Evolutionary conservation across 768 basidiomycete species (phyloP).

Genomic region (Tricholoma saponaceum): DNA sequence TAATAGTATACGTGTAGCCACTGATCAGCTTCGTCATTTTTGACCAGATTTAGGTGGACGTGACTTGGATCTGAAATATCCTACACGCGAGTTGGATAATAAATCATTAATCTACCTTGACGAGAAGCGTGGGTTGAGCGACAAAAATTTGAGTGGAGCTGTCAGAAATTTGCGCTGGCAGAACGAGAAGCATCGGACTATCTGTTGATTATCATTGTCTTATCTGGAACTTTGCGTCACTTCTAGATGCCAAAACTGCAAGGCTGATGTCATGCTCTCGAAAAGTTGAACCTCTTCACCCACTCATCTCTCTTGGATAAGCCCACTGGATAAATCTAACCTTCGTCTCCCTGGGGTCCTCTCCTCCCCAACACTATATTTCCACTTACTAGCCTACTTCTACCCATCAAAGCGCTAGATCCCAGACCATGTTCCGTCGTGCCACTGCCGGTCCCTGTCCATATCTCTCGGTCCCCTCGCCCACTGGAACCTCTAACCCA

Average conservation of each 20-base stretch:
- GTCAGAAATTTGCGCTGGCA: no score
- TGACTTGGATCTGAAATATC: no score
- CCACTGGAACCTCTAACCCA: conserved; percentile 82
- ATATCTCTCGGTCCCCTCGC: conserved; percentile 21
- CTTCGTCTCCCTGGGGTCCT: conserved; percentile 43
- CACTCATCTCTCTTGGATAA: conserved; percentile 42
- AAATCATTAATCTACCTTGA: no score
- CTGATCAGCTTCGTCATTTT: no score
- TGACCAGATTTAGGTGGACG: no score
- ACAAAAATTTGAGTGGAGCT: no score
- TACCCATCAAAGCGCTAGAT: conserved; percentile 82
- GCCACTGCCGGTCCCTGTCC: conserved; percentile 72
- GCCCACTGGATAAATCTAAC: conserved; percentile 32
- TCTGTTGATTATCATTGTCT: no score
- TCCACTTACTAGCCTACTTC: conserved; percentile 53
- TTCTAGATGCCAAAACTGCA: conserved; percentile 54
- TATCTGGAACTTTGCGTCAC: no score
- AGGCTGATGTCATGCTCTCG: conserved; percentile 72
- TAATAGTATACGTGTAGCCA: no score
- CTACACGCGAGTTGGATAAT: no score
- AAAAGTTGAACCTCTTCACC: conserved; percentile 70
- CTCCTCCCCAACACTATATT: conserved; percentile 50
- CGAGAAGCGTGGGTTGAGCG: no score
- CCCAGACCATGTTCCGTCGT: conserved; percentile 81
- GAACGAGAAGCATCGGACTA: no score